These are phyloP conservation scores for Moringa oleifera DNA, from an alignment of 345 rosid genomes.

Conservation along the genomic window DNA sequence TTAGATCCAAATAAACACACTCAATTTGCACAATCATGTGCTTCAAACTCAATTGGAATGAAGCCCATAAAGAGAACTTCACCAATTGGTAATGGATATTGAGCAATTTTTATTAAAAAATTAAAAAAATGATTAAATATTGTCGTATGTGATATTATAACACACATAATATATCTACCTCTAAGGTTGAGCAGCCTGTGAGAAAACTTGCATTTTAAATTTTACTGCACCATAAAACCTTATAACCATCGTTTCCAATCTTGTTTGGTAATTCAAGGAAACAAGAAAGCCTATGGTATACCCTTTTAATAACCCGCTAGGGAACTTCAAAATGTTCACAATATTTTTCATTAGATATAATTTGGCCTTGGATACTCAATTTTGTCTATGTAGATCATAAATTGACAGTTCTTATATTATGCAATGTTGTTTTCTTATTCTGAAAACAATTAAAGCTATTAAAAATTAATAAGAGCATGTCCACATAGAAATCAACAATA, in stretches of 20 bases:
- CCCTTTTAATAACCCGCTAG: slow-evolving; percentile 28
- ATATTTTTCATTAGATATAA: slow-evolving; percentile 51
- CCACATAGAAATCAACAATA: slow-evolving; percentile 33
- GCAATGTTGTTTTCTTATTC: slow-evolving; percentile 24
- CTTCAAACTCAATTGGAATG: slow-evolving; percentile 36
- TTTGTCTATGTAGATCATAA: slow-evolving; percentile 27
- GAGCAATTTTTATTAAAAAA: slow-evolving; percentile 33
- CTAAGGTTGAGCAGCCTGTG: slow-evolving; percentile 40
- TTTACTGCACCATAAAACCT: slow-evolving; percentile 47
- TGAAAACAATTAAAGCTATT: slow-evolving; percentile 36
- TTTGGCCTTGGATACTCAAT: slow-evolving; percentile 36
- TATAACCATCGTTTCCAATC: slow-evolving; percentile 41
- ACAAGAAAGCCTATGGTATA: slow-evolving; percentile 40
- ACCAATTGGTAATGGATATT: slow-evolving; percentile 45
- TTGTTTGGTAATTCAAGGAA: slow-evolving; percentile 36
- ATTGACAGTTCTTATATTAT: slow-evolving; percentile 26
- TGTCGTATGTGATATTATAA: background rate
- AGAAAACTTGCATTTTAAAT: slow-evolving; percentile 31
- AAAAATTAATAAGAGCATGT: slow-evolving; percentile 39
- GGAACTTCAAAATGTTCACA: slow-evolving; percentile 37
- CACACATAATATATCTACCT: slow-evolving; percentile 19
- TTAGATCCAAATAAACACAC: background rate
- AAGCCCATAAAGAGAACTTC: slow-evolving; percentile 18
- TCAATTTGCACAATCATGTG: background rate
- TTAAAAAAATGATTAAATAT: slow-evolving; percentile 5